Evolutionary conservation across 805 yeast species (phyloP).

Genomic region (Pichia californica): DNA sequence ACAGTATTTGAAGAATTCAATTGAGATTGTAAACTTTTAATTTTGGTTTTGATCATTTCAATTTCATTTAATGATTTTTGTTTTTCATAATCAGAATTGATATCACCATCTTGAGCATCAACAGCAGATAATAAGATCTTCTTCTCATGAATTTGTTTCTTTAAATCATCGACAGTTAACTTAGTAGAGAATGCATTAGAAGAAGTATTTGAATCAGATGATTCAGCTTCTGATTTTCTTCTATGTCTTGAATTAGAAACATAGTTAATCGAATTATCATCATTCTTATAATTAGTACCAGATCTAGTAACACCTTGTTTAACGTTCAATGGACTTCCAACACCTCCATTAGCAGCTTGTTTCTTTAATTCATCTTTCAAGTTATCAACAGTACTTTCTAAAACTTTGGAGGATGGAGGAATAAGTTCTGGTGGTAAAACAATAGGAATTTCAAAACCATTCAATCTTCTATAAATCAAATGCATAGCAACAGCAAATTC

Average conservation of each 20-base stretch:
- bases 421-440: constrained; percentile 81
- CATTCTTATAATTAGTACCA: constrained; percentile 62
- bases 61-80: constrained; percentile 48
- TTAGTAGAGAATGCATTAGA: constrained; percentile 22
- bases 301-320: constrained; percentile 32
- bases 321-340: constrained; percentile 17
- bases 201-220: too few species aligned
- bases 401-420: constrained; percentile 75
- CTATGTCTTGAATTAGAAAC: constrained; percentile 55
- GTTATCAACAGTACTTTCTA: constrained; percentile 63
- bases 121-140: constrained; percentile 62
- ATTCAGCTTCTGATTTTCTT: constrained; percentile 17
- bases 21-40: constrained; percentile 40
- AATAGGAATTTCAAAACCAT: constrained; percentile 80
- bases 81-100: constrained; percentile 20
- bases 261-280: constrained; percentile 64
- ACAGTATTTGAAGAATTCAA: constrained; percentile 24
- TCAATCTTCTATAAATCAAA: constrained; percentile 81
- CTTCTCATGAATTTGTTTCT: constrained; percentile 65
- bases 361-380: constrained; percentile 59
- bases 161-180: constrained; percentile 47
- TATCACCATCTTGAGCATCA: constrained; percentile 57
- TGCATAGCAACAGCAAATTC: constrained; percentile 98
- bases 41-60: constrained; percentile 56
- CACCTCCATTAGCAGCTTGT: constrained; percentile 26